phyloP scores from a whole-genome alignment of 331 rosid genomes.

The Pyracantha coccinea region DNA sequence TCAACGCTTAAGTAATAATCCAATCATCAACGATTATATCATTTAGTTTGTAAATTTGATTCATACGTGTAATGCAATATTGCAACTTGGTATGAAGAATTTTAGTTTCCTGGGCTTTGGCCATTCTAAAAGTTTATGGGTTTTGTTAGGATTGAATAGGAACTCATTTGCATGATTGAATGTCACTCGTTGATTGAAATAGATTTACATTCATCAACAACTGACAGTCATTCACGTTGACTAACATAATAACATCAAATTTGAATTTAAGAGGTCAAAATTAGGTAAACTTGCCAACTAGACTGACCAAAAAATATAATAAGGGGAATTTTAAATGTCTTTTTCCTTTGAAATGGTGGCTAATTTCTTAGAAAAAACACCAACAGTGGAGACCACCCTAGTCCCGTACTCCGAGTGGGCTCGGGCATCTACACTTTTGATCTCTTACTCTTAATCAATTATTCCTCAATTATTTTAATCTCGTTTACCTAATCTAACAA shows the following conservation, averaged over 20 bases:
- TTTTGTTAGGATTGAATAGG: too few relatives aligned
- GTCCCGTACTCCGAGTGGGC: not conserved
- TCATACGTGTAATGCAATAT: not conserved
- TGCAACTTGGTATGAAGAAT: not conserved
- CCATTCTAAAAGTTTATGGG: too few relatives aligned
- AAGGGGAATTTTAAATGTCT: constrained; percentile 8
- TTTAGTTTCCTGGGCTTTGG: too few relatives aligned
- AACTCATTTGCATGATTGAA: too few relatives aligned
- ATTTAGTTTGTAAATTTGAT: not conserved
- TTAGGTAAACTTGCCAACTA: constrained; percentile 26
- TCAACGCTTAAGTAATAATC: too few relatives aligned
- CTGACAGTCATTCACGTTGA: too few relatives aligned
- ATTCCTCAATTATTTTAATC: constrained; percentile 4
- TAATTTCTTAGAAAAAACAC: constrained; percentile 14
- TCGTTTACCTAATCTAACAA: constrained; percentile 27
- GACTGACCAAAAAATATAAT: constrained; percentile 31
- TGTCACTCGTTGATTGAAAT: too few relatives aligned
- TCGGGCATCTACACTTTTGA: constrained; percentile 17
- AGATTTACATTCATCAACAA: too few relatives aligned
- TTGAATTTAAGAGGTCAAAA: not conserved
- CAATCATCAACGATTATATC: too few relatives aligned
- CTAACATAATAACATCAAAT: too few relatives aligned
- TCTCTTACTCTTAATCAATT: constrained; percentile 5
- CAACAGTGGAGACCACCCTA: not conserved
- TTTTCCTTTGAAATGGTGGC: constrained; percentile 28